Base-by-base conservation (phyloP, 352 stramenopile genomes). In the Phytophthora tubulina region DNA sequence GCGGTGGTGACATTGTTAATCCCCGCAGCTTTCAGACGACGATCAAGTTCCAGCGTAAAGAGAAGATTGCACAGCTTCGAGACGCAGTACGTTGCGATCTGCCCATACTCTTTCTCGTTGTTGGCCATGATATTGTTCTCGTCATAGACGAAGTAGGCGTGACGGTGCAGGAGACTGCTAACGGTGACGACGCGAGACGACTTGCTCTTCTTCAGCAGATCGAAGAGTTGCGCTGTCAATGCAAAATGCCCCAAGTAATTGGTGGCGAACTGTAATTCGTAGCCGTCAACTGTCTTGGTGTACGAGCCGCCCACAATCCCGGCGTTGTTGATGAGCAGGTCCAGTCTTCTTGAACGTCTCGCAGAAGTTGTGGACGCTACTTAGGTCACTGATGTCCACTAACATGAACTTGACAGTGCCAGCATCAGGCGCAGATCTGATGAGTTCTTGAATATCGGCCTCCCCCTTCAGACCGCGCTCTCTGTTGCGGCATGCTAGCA, bases 241-340 rank as follows among this genome's bases (percentile, higher is more conserved):
- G 65, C 53, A 51, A 93, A 91, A 58, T 89, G 80, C 10, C 78
- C 82, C 30, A 93, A 39, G 60, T 92, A 76, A 64, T 91, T 92
- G 13, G 81, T 85, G 4, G 70, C 82, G 63, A 93, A 92, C 46
- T 90, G 81, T 14, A 67, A 67, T 63, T 92, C 82, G 27, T 78
- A 58, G 3, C 75, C 82, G 41, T 91, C 82, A 0, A 46, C 65
- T 1, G 79, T 80, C 31, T 78, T 59, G 15, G 61, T 61, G 46
- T 81, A 77, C 2, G 70, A 61, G 21, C 80, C 55, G 0, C 74
- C 79, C 8, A 84, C 69, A 49, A 88, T 76, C 10, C 86, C 86
- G 15, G 84, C 86, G 50, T 92, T 92, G 79, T 90, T 91, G 45
- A 93, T 63, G 10, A 93, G 74, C 32, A 92, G 8, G 58, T 92